phyloP scores from a whole-genome alignment of 345 rosid species.

The Eucalyptus caleyi region DNA sequence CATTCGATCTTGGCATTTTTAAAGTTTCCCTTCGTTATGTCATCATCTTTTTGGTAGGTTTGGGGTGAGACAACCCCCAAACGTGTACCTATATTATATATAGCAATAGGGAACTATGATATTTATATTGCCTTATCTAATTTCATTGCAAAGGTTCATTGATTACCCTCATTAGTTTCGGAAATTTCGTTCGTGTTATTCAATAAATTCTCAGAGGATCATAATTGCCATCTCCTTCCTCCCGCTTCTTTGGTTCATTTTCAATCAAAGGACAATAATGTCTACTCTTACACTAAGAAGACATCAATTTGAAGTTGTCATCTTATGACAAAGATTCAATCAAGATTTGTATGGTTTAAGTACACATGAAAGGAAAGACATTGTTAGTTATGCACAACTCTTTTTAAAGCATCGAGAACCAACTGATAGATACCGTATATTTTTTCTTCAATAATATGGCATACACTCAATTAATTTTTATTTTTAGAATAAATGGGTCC shows the following conservation, averaged over 20 bases:
- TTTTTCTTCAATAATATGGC: not conserved
- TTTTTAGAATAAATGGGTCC: not conserved
- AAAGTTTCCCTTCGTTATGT: not conserved
- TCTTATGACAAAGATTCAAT: not conserved
- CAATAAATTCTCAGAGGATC: not conserved
- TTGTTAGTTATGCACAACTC: not conserved
- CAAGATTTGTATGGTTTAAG: not conserved
- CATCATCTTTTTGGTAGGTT: not conserved
- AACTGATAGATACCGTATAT: not conserved
- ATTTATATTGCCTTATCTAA: not conserved
- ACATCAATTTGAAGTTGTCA: not conserved
- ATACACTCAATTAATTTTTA: not conserved
- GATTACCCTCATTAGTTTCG: not conserved
- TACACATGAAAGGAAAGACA: not conserved
- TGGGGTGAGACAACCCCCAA: not conserved
- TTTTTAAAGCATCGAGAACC: not conserved
- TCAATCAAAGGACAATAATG: not conserved
- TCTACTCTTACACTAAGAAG: not conserved
- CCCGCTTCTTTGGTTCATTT: not conserved
- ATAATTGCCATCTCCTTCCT: not conserved
- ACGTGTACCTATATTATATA: not conserved
- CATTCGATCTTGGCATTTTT: not conserved
- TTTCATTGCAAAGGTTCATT: not conserved
- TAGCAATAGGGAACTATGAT: not conserved
- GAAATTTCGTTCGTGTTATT: not conserved